A percentile compares a stretch with the other conserved stretches of the same genome.
These are phyloP conservation scores for Penicillium cataractarum DNA, from an alignment of 495 filamentous ascomycete genomes.

Conservation along the genomic window DNA sequence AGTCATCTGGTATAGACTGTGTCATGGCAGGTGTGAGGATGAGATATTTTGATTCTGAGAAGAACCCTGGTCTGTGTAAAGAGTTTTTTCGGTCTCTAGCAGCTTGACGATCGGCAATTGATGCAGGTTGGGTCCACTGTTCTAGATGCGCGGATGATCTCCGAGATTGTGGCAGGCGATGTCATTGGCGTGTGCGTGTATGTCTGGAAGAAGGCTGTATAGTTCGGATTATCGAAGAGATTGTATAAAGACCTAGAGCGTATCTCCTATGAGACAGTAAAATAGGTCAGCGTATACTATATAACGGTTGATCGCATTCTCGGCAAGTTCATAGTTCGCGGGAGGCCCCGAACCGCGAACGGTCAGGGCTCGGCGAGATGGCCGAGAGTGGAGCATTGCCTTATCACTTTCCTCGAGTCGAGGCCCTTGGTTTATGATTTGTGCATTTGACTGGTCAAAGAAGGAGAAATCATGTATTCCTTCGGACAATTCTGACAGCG, in stretches of 20 bases:
- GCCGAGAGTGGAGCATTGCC: slow-evolving; percentile 10
- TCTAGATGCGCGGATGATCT: slow-evolving; percentile 14
- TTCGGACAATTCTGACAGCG: not conserved
- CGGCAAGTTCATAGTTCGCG: not conserved
- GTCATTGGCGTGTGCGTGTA: slow-evolving; percentile 6
- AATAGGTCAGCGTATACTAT: not conserved
- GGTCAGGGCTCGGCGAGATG: slow-evolving; percentile 14
- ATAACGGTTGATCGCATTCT: not conserved
- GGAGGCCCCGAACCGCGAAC: slow-evolving; percentile 1
- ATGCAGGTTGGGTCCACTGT: slow-evolving; percentile 12
- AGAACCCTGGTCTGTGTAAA: not conserved
- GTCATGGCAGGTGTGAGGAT: not conserved
- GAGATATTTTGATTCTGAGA: not conserved
- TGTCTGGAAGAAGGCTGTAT: not conserved
- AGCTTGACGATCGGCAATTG: slow-evolving; percentile 14
- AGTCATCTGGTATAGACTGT: not conserved
- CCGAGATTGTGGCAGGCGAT: slow-evolving; percentile 9
- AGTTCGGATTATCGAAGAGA: not conserved
- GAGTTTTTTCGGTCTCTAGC: not conserved
- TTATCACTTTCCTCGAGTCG: not conserved
- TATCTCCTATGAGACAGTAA: not conserved
- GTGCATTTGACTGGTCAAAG: not conserved
- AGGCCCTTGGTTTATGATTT: not conserved
- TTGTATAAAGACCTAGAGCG: not conserved
- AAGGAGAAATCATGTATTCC: not conserved